These are phyloP conservation scores for Trifolium subterraneum DNA, from an alignment of 306 rosid species.

Conservation along the genomic window DNA sequence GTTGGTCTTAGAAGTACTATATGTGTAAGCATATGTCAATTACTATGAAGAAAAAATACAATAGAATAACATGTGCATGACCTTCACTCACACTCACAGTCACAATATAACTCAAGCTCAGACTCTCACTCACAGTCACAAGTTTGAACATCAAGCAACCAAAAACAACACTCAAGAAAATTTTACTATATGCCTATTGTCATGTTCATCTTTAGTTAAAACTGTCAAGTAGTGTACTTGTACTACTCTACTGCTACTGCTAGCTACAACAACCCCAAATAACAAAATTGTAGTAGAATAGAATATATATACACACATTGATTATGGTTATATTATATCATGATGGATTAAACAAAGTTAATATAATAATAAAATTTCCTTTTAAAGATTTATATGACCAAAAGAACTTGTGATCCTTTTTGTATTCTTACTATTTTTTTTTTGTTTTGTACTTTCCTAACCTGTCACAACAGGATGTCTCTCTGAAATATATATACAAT, in stretches of 20 bases:
- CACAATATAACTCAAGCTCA: too few relatives aligned
- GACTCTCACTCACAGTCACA: constrained; percentile 32
- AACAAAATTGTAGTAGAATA: constrained; percentile 30
- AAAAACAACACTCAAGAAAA: constrained; percentile 11
- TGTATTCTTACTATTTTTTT: neutral
- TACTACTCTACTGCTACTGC: neutral
- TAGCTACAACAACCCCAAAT: constrained; percentile 44
- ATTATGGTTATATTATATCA: constrained; percentile 12
- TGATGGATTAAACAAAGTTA: constrained; percentile 29
- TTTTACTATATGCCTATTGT: constrained; percentile 14
- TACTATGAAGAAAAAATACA: too few relatives aligned
- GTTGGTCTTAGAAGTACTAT: too few relatives aligned
- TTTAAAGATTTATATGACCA: constrained; percentile 35
- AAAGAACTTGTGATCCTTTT: constrained; percentile 16
- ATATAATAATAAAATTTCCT: neutral
- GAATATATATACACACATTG: constrained; percentile 29
- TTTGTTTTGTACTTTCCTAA: neutral
- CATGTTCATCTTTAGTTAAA: constrained; percentile 44
- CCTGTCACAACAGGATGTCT: too few relatives aligned
- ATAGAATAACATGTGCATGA: too few relatives aligned
- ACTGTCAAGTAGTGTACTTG: constrained; percentile 18
- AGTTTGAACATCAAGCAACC: constrained; percentile 46
- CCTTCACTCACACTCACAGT: too few relatives aligned
- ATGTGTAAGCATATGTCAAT: too few relatives aligned
- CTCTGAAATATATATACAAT: too few relatives aligned